Conservation (phyloP, 805 yeast genomes). For the Candida alai region DNA sequence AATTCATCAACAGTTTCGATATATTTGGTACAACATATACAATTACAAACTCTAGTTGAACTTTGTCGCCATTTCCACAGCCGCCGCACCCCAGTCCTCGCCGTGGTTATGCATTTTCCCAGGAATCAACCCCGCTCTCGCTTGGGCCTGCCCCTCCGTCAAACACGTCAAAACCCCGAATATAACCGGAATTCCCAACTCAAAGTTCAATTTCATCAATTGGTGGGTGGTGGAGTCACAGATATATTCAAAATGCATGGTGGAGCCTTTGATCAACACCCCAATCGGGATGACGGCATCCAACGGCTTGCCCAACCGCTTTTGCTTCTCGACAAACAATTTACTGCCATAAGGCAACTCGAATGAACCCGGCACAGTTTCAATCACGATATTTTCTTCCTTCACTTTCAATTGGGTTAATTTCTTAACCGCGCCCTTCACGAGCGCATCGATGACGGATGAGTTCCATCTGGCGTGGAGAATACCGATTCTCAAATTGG, state of each 20-base stretch:
- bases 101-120: conserved; percentile 94
- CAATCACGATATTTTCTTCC: conserved; percentile 71
- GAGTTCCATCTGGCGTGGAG: conserved; percentile 96
- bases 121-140: conserved; percentile 77
- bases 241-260: conserved; percentile 98
- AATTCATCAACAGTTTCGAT: neutral
- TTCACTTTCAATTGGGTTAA: conserved; percentile 64
- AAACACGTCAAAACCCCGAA: conserved; percentile 92
- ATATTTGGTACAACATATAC: too few species aligned
- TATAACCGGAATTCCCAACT: conserved; percentile 72
- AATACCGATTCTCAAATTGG: conserved; percentile 70
- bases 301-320: conserved; percentile 41
- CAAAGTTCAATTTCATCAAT: conserved; percentile 76
- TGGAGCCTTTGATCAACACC: conserved; percentile 89
- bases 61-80: conserved; percentile 79
- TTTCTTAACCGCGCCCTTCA: conserved; percentile 67
- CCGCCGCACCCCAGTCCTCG: conserved; percentile 98
- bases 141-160: conserved; percentile 90
- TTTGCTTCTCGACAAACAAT: conserved; percentile 44
- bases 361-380: conserved; percentile 91
- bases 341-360: conserved; percentile 86
- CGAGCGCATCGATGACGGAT: conserved; percentile 70
- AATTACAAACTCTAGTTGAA: conserved; percentile 22
- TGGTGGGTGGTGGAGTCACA: conserved; percentile 86
- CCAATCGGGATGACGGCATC: conserved; percentile 95